Evolutionary conservation across 2,329 filamentous ascomycete genomes (phyloP).

Genomic region (Fusarium hostae): DNA sequence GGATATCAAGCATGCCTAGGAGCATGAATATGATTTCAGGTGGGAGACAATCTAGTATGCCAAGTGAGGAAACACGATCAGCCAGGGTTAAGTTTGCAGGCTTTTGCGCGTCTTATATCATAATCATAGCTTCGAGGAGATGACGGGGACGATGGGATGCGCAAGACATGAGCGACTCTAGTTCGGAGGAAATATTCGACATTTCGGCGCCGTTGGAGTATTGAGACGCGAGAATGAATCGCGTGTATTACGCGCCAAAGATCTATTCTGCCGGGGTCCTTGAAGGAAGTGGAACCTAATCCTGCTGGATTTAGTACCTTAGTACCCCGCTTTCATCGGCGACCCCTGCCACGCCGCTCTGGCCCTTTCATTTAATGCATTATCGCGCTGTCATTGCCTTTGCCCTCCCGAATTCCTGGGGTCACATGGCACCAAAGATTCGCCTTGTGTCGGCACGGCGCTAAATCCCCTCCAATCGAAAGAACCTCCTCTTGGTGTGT

Average conservation of each 20-base stretch:
- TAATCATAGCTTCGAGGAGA: not conserved
- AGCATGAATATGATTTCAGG: not conserved
- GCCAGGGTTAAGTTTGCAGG: not conserved
- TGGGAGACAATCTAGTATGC: not conserved
- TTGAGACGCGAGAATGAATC: not conserved
- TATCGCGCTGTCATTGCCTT: fast-evolving
- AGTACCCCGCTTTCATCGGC: too few relatives aligned
- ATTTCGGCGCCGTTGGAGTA: not conserved
- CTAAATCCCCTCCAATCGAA: fast-evolving
- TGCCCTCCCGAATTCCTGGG: too few relatives aligned
- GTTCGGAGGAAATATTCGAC: not conserved
- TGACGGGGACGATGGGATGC: not conserved
- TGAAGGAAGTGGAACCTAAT: too few relatives aligned
- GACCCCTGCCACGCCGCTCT: not conserved
- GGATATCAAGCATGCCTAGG: not conserved
- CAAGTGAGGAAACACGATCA: not conserved
- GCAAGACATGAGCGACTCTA: not conserved
- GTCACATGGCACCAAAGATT: fast-evolving
- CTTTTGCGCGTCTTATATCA: not conserved
- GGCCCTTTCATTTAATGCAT: too few relatives aligned
- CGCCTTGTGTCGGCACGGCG: not conserved
- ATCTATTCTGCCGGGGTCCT: too few relatives aligned
- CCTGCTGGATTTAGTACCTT: too few relatives aligned
- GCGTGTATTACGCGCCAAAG: too few relatives aligned
- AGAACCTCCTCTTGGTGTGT: too few relatives aligned